Conservation (phyloP, 2,329 filamentous ascomycete genomes). For the Penicillium vulpinum region DNA sequence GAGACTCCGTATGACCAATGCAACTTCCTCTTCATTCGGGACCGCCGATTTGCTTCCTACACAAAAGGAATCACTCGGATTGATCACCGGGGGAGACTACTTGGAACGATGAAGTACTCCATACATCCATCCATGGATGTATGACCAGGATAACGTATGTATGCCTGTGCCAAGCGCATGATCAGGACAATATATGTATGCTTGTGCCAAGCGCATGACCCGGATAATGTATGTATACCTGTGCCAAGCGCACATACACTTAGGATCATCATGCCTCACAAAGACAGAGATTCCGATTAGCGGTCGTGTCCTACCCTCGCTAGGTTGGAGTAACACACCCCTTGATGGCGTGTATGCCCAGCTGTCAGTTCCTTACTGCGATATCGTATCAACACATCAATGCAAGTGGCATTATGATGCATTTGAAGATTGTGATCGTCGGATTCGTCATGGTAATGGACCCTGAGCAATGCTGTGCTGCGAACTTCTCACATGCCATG, state of each 20-base stretch:
- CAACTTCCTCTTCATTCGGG: neutral
- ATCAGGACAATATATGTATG: neutral
- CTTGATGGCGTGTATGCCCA: neutral
- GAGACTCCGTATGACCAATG: neutral
- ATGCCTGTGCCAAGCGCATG: conserved; percentile 1
- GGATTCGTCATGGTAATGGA: neutral
- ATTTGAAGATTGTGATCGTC: neutral
- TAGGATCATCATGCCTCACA: neutral
- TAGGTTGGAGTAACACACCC: neutral
- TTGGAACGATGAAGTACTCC: neutral
- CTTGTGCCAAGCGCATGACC: neutral
- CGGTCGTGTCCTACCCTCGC: neutral
- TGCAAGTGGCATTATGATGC: neutral
- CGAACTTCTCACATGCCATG: neutral
- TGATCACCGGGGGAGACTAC: neutral
- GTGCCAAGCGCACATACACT: conserved; percentile 1
- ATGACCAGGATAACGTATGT: neutral
- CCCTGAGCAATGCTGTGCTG: neutral
- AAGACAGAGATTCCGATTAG: conserved; percentile 1
- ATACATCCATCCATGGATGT: no score
- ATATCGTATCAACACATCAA: neutral
- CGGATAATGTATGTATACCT: neutral
- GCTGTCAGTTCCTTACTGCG: neutral
- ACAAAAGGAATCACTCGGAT: neutral
- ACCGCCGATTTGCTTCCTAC: neutral